Base-by-base conservation (phyloP, 176 grass and related monocot genomes). In the Chrysopogon serrulatus region DNA sequence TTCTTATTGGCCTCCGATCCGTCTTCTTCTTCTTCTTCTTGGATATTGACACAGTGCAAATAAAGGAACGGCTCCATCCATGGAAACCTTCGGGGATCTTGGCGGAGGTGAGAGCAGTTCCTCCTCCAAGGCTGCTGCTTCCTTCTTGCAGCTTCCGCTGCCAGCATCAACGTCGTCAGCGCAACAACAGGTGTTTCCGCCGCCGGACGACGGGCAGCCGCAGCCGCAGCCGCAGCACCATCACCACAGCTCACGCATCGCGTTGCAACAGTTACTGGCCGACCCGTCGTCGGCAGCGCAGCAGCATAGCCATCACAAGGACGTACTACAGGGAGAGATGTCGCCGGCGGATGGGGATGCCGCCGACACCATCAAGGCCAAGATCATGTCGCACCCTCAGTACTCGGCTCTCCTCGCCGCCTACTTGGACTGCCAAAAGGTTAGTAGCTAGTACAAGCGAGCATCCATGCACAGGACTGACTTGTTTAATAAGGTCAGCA, bases 351-450 rank as follows among this genome's bases (percentile, higher is more conserved):
- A 93, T 9, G 72, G 65, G 54, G 93, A 95, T 11, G 65, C 65
- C 28, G 68, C 54, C 26, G 81, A 90, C 21, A 54, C 44, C 15
- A 73, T 92, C 43, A 94, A 92, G 88, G 89, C 96, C 78, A 90
- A 92, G 87, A 99, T 99, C 83, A 87, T 99, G 87, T 88, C 91
- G 45, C 93, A 99, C 62, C 93, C 96, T 4, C 91, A 91, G n/a
- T 99, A 96, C 77, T 83, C 89, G 27, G 74, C 77, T 35, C 90
- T 99, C 40, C 59, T 96, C 47, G 53, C 42, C 16, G 90, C 91
- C 71, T 94, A 89, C 76, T 71, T 99, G 15, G 93, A 94, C 63
- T 99, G 96, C 88, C 93, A 96, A 81, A 99, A 96, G 91, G 96
- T 93, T 86, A 83, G 26, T 21, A 62, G n/a, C n/a, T n/a, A n/a